These are phyloP conservation scores for Andrographis paniculata DNA, from an alignment of 305 asterid species.

Conservation along the genomic window DNA sequence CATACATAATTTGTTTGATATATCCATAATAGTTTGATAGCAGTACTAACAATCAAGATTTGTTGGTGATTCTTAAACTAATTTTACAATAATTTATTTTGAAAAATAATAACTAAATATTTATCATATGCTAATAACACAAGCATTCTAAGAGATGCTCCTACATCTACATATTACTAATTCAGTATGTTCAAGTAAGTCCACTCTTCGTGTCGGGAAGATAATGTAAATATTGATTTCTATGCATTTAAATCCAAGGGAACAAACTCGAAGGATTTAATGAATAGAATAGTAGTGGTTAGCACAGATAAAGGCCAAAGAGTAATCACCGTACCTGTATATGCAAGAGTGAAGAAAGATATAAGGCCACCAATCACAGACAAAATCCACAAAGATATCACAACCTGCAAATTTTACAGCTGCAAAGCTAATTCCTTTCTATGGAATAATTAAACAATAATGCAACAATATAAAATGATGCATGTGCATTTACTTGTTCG, in stretches of 20 bases:
- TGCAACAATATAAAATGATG: constrained; percentile 7
- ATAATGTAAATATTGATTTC: too few relatives aligned
- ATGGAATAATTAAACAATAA: constrained; percentile 11
- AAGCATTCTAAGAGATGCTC: too few relatives aligned
- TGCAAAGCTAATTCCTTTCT: constrained; percentile 13
- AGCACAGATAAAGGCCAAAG: constrained; percentile 12
- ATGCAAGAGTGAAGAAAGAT: constrained; percentile 74
- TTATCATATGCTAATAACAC: too few relatives aligned
- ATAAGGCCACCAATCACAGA: constrained; percentile 81
- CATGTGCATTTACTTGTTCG: too few relatives aligned
- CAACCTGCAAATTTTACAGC: constrained; percentile 66
- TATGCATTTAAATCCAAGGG: not conserved
- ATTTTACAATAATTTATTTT: too few relatives aligned
- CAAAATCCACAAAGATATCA: constrained; percentile 78
- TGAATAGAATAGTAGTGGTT: not conserved
- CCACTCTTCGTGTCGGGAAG: not conserved
- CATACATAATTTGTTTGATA: too few relatives aligned
- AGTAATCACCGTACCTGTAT: constrained; percentile 49
- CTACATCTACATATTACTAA: not conserved
- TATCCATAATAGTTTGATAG: too few relatives aligned
- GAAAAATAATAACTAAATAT: too few relatives aligned
- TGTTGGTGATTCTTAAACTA: too few relatives aligned
- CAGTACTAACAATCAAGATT: too few relatives aligned
- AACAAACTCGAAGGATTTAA: not conserved
- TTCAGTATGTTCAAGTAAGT: not conserved